Evolutionary conservation across 805 yeast genomes (phyloP).

Genomic region (Komagataella pseudopastoris): DNA sequence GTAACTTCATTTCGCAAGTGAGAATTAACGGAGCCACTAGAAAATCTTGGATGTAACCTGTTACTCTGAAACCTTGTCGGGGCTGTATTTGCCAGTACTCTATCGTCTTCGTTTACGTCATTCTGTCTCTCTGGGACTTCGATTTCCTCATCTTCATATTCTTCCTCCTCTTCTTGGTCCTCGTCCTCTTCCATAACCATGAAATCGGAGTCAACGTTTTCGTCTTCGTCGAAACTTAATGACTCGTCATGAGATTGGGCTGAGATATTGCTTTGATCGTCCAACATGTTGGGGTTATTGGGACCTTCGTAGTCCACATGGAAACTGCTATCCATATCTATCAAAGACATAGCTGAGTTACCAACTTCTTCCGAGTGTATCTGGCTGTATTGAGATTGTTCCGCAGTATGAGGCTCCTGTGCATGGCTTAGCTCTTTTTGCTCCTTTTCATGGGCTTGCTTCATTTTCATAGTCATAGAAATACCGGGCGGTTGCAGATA

Average conservation of each 20-base stretch:
- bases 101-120: constrained; percentile 5
- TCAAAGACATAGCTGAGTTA: neutral
- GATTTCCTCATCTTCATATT: neutral
- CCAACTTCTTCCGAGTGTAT: neutral
- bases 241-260: neutral
- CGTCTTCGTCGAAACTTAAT: constrained; percentile 1
- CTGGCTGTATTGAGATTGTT: neutral
- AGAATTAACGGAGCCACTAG: constrained; percentile 21
- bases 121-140: neutral
- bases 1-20: neutral
- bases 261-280: neutral
- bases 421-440: constrained; percentile 9
- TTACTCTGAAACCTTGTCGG: constrained; percentile 7
- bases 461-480: constrained; percentile 30
- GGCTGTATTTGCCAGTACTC: neutral
- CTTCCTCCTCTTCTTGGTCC: neutral
- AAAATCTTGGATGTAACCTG: constrained; percentile 22
- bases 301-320: neutral
- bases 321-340: neutral
- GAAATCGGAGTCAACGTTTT: constrained; percentile 29
- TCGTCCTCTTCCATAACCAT: constrained; percentile 27
- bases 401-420: constrained; percentile 3
- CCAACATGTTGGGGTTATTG: constrained; percentile 1
- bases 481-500: constrained; percentile 47
- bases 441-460: constrained; percentile 14